Base-by-base conservation (phyloP, 2,329 filamentous ascomycete species). In the Phaeosphaeriaceae sp. region DNA sequence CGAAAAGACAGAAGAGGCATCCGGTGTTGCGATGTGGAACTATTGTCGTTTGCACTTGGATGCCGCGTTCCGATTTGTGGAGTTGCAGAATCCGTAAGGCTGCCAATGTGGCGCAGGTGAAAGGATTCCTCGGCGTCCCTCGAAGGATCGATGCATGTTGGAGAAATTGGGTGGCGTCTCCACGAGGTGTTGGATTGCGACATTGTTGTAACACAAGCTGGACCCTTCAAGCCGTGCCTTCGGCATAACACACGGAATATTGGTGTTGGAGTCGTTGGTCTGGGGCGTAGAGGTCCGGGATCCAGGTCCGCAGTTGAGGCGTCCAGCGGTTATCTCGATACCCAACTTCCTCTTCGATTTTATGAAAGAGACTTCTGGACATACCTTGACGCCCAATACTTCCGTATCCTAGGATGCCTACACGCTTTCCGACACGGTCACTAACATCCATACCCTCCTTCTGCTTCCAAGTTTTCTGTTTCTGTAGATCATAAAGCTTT, bases 381-480 rank as follows among this genome's bases (percentile, higher is more conserved):
- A 57, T 71, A 84, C 83, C 84, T 73, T 88, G 86, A 58, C 86
- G 77, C 15, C 86, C 86, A 61, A 89, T 88, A 67, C 83, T 85
- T 6, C 86, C 86, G 64, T 89, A 89, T 0, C 86, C 86, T 11
- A 88, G 68, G 15, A 90, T 84, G 0, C 86, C 88, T 1, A 90
- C 77, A 24, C 83, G 78, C 66, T 85, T 83, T 0, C 85, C 85
- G 0, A 87, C 86, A 53, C 82, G 80, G 68, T 90, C 88, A 48
- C 78, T 78, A 7, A 85, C 74, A 2, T 68, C 66, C 13, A 77
- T 54, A 0, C 80, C 74, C 0, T 60, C 62, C 0, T 66, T 62
- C 6, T 72, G 69, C 17, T 75, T 78, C 88, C 88, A 90, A 2
- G 76, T 62, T 58, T 84, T 84, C 61, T 81, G 71, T 61, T 85